phyloP scores from a whole-genome alignment of 352 stramenopile genomes.

The Phytophthora colocasiae region DNA sequence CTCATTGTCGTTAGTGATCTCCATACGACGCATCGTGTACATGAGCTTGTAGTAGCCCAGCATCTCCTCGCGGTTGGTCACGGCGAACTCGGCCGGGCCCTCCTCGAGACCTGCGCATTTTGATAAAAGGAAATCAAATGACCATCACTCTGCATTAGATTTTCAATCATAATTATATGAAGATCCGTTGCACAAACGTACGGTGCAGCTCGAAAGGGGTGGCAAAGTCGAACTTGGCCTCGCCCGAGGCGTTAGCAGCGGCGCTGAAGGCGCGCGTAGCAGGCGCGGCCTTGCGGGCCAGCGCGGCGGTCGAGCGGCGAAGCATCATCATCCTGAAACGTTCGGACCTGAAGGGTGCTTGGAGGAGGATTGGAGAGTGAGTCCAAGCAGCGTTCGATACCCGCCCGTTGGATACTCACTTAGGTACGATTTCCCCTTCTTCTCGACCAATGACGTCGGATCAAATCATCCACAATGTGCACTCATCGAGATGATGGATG shows the following conservation, averaged over 20 bases:
- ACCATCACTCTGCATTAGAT: constrained; percentile 17
- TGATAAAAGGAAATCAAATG: constrained; percentile 7
- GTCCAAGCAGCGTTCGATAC: constrained; percentile 16
- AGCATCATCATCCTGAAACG: constrained; percentile 58
- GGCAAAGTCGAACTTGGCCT: constrained; percentile 77
- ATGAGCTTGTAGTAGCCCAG: constrained; percentile 98
- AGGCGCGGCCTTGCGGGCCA: constrained; percentile 40
- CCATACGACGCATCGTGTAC: constrained; percentile 99
- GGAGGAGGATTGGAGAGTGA: constrained; percentile 43
- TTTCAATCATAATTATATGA: neutral
- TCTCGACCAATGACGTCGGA: constrained; percentile 35
- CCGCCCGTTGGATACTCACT: constrained; percentile 13
- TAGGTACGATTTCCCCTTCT: constrained; percentile 34
- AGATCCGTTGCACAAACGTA: constrained; percentile 33
- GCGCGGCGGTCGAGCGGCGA: constrained; percentile 58
- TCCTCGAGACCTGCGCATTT: constrained; percentile 64
- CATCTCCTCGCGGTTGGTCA: constrained; percentile 97
- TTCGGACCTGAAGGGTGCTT: constrained; percentile 48
- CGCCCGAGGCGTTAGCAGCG: constrained; percentile 50
- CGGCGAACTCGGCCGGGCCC: constrained; percentile 62
- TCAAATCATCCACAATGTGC: constrained; percentile 34
- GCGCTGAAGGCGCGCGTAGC: constrained; percentile 70
- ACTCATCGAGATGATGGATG: constrained; percentile 30
- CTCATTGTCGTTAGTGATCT: constrained; percentile 99
- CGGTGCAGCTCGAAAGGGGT: constrained; percentile 85